Base-by-base conservation (phyloP, 495 filamentous ascomycete species). In the Daldinia loculata region DNA sequence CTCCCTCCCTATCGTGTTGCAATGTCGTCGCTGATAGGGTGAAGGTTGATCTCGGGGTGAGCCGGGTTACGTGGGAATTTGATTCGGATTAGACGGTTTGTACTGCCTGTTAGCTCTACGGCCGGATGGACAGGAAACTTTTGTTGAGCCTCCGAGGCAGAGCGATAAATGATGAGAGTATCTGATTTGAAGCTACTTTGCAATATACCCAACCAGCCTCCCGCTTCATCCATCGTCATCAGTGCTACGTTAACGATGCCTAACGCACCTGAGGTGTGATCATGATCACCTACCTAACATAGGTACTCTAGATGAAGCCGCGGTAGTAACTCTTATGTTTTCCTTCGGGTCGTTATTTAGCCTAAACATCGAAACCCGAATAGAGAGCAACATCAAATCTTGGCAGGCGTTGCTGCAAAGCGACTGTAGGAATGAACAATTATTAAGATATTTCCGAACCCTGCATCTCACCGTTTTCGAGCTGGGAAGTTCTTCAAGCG, bases 241-340 rank as follows among this genome's bases (percentile, higher is more conserved):
- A 57, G 58, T 69, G 58, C 62, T 61, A 73, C 66, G 70, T 58
- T 63, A 43, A 41, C 61, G 65, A 65, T 61, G 51, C 66, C 65
- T 73, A 36, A 73, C 51, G 63, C 30, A 66, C 53, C 24, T 43
- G 38, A 52, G 22, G 69, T 64, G 17, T 52, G 59, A 63, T 65
- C 56, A 68, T 30, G 55, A 68, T 48, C 48, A 63, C 69, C 30
- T 67, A 63, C 59, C 63, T 64, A 60, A 60, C 59, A 45, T 67
- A 71, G 6, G 9, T 34, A 30, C 27, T 56, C 5, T 56, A 56
- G 15, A 32, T 56, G 17, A 56, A 56, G 58, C 43, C 57, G 57
- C 34, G 51, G 69, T 8, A 59, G 36, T 55, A 24, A 17, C 8
- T 60, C 48, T 29, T 50, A 52, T 43, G 29, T n/a, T 65, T 53